Percentiles rank a stretch among this genome's conserved stretches.
phyloP scores from a whole-genome alignment of 164 flowering plant genomes.

The Aristolochia fimbriata region DNA sequence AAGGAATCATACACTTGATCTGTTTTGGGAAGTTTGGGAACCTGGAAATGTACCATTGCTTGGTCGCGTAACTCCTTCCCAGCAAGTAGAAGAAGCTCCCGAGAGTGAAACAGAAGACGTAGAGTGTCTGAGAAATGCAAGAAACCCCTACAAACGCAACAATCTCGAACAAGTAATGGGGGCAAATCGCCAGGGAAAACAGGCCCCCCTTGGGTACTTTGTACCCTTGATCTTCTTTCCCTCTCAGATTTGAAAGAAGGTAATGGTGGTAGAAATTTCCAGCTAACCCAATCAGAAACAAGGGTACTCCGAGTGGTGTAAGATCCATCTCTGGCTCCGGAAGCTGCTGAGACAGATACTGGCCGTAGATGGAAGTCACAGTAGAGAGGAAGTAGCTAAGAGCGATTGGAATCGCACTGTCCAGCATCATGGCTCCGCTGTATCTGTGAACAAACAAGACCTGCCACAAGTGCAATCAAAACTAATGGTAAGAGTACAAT shows the following conservation, averaged over 20 bases:
- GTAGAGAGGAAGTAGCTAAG: slow-evolving; percentile 29
- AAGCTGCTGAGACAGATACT: slow-evolving; percentile 25
- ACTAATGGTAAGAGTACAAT: neutral
- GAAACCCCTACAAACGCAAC: slow-evolving; percentile 39
- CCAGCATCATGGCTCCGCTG: slow-evolving; percentile 45
- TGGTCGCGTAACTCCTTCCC: slow-evolving; percentile 58
- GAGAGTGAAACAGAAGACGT: slow-evolving; percentile 24
- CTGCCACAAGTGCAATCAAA: slow-evolving; percentile 14
- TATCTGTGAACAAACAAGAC: slow-evolving; percentile 58
- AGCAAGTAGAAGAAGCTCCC: slow-evolving; percentile 35
- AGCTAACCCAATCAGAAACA: slow-evolving; percentile 39
- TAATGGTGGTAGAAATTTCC: slow-evolving; percentile 72
- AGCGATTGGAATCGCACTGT: slow-evolving; percentile 25
- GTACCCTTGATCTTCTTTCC: slow-evolving; percentile 30
- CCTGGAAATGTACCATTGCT: slow-evolving; percentile 60
- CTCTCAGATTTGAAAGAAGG: slow-evolving; percentile 44
- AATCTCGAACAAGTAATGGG: slow-evolving; percentile 70
- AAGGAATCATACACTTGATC: slow-evolving; percentile 59
- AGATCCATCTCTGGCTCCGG: slow-evolving; percentile 34
- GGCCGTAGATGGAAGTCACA: slow-evolving; percentile 35
- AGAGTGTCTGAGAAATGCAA: slow-evolving; percentile 49
- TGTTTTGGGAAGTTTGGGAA: slow-evolving; percentile 51
- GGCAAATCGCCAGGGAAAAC: slow-evolving; percentile 51
- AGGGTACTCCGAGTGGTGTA: slow-evolving; percentile 27
- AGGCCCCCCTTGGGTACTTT: slow-evolving; percentile 64